Conservation (phyloP, 345 rosid species). For the Bruguiera parviflora region DNA sequence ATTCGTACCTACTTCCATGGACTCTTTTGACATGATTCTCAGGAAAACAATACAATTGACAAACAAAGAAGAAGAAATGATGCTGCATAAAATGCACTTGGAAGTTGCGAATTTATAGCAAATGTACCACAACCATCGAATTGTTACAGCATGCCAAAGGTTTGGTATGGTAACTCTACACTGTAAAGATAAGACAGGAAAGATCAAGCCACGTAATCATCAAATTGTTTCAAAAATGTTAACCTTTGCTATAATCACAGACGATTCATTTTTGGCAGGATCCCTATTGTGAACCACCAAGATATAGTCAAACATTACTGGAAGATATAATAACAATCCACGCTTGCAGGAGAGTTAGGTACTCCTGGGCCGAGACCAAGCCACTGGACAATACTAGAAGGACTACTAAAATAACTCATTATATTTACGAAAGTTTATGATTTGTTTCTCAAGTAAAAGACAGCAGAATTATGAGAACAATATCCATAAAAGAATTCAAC, state of each 20-base stretch:
- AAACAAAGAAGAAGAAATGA: background rate
- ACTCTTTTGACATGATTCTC: background rate
- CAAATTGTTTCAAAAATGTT: background rate
- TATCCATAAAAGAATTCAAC: background rate
- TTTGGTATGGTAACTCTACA: conserved; percentile 11
- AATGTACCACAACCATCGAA: background rate
- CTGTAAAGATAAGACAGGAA: conserved; percentile 3
- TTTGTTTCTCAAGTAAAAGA: background rate
- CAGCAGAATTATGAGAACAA: background rate
- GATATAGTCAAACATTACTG: background rate
- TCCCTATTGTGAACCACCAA: background rate
- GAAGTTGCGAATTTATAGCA: conserved; percentile 1
- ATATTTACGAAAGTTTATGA: background rate
- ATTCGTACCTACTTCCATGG: background rate
- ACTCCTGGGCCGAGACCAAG: background rate
- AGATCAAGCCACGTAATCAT: background rate
- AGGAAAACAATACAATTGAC: background rate
- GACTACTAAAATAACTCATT: no score
- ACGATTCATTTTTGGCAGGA: conserved; percentile 10
- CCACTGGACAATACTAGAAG: no score
- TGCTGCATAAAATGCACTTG: background rate
- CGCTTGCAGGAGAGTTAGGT: background rate
- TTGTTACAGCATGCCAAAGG: background rate
- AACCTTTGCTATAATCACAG: background rate
- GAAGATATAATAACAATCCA: background rate